phyloP scores from a whole-genome alignment of 1,284 basidiomycete species.

The Cerrena zonata region DNA sequence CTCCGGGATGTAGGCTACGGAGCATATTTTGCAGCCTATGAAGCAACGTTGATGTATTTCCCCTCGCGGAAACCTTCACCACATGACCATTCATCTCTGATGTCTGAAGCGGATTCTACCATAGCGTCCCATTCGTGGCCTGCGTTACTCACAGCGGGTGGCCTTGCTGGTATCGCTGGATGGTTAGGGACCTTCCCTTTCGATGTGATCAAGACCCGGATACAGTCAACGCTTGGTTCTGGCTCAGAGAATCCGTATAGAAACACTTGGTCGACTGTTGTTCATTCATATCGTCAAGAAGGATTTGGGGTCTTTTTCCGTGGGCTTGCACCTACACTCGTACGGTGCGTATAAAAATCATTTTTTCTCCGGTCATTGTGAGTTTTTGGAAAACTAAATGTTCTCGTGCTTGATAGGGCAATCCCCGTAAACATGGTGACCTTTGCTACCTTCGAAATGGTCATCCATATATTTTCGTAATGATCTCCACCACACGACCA shows the following conservation, averaged over 20 bases:
- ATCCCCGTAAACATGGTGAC: slow-evolving; percentile 56
- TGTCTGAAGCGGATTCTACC: slow-evolving; percentile 43
- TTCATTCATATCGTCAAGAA: slow-evolving; percentile 58
- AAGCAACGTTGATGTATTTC: slow-evolving; percentile 65
- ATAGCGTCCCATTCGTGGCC: slow-evolving; percentile 47
- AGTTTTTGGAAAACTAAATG: background rate
- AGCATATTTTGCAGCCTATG: slow-evolving; percentile 80
- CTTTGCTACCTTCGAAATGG: slow-evolving; percentile 47
- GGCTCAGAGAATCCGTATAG: slow-evolving; percentile 60
- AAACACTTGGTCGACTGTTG: slow-evolving; percentile 50
- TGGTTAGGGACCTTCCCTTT: slow-evolving; percentile 77
- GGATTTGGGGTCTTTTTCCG: slow-evolving; percentile 67
- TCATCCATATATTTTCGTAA: slow-evolving; percentile 35
- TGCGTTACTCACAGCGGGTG: slow-evolving; percentile 70
- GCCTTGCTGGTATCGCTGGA: slow-evolving; percentile 66
- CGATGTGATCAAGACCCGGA: slow-evolving; percentile 82
- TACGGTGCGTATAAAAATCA: slow-evolving; percentile 65
- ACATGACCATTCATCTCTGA: slow-evolving; percentile 34
- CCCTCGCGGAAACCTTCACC: slow-evolving; percentile 20
- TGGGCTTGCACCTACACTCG: slow-evolving; percentile 72
- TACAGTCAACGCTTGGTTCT: slow-evolving; percentile 53
- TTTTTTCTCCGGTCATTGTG: too few relatives aligned
- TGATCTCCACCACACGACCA: background rate
- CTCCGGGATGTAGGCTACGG: slow-evolving; percentile 77
- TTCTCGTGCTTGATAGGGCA: slow-evolving; percentile 24